Percentiles rank a stretch among this genome's conserved stretches.
phyloP scores from a whole-genome alignment of 495 filamentous ascomycete genomes.

The Podospora pseudoanserina region DNA sequence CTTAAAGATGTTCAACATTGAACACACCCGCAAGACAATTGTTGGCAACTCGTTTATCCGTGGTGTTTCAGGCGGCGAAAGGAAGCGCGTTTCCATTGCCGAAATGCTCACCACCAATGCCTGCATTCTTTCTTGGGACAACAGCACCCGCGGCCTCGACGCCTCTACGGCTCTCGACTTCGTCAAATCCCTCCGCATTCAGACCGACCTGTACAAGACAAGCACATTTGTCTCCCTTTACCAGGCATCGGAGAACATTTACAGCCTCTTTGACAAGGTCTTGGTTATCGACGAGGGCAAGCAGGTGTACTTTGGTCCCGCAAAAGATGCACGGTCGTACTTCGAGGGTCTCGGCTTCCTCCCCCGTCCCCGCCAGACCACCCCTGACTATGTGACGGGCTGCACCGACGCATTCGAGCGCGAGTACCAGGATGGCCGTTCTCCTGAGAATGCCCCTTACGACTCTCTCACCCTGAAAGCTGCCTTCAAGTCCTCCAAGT shows the following conservation, averaged over 20 bases:
- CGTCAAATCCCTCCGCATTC: slow-evolving; percentile 66
- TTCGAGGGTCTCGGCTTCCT: slow-evolving; percentile 80
- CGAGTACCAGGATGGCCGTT: slow-evolving; percentile 64
- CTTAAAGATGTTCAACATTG: slow-evolving; percentile 85
- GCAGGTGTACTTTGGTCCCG: slow-evolving; percentile 77
- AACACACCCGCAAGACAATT: slow-evolving; percentile 75
- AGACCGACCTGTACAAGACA: slow-evolving; percentile 75
- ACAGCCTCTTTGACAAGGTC: slow-evolving; percentile 83
- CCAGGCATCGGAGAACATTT: slow-evolving; percentile 81
- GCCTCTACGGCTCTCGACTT: slow-evolving; percentile 75
- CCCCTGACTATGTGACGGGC: slow-evolving; percentile 79
- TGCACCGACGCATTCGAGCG: slow-evolving; percentile 81
- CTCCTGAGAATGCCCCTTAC: slow-evolving; percentile 60
- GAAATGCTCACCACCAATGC: slow-evolving; percentile 70
- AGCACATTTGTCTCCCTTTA: slow-evolving; percentile 80
- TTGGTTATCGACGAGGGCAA: slow-evolving; percentile 74
- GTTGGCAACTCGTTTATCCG: slow-evolving; percentile 79
- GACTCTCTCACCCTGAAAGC: slow-evolving; percentile 59
- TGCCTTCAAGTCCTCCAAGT: slow-evolving; percentile 64
- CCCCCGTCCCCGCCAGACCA: slow-evolving; percentile 76
- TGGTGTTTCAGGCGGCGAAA: slow-evolving; percentile 81
- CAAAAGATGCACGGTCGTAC: slow-evolving; percentile 65
- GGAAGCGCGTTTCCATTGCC: slow-evolving; percentile 73
- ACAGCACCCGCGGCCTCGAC: slow-evolving; percentile 79
- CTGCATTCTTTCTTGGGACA: slow-evolving; percentile 75